Percentiles rank a stretch among this genome's conserved stretches.
Conservation (phyloP, 352 stramenopile species). For the Albugo candida region DNA sequence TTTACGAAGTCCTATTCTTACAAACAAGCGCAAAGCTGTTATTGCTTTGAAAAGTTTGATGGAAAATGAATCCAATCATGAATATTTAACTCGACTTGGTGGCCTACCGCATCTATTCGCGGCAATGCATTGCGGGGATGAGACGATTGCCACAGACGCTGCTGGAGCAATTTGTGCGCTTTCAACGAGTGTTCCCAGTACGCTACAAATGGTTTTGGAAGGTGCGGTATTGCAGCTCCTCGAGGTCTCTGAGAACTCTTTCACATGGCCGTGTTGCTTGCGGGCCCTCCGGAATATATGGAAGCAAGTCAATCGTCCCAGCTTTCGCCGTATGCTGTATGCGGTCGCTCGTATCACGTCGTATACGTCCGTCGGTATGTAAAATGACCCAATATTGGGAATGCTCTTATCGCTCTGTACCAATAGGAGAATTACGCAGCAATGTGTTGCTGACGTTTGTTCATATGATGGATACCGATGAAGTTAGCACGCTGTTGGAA, state of each 20-base stretch:
- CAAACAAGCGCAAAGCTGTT: slow-evolving; percentile 46
- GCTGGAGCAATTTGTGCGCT: slow-evolving; percentile 57
- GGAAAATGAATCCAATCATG: slow-evolving; percentile 68
- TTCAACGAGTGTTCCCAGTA: slow-evolving; percentile 55
- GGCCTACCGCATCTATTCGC: slow-evolving; percentile 51
- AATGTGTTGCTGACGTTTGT: slow-evolving; percentile 79
- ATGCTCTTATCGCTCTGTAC: background rate
- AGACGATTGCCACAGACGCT: slow-evolving; percentile 44
- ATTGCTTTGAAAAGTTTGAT: slow-evolving; percentile 67
- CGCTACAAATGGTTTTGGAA: slow-evolving; percentile 74
- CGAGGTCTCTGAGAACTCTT: slow-evolving; percentile 56
- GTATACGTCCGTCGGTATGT: slow-evolving; percentile 48
- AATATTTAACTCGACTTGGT: slow-evolving; percentile 58
- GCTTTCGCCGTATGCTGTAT: slow-evolving; percentile 74
- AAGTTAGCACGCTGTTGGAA: slow-evolving; percentile 47
- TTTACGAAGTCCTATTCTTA: slow-evolving; percentile 17
- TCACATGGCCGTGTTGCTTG: slow-evolving; percentile 61
- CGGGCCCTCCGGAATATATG: slow-evolving; percentile 73
- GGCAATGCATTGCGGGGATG: slow-evolving; percentile 43
- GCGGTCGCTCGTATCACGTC: slow-evolving; percentile 59
- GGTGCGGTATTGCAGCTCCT: slow-evolving; percentile 78
- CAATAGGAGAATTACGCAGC: slow-evolving; percentile 45
- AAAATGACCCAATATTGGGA: background rate
- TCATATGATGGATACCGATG: slow-evolving; percentile 72
- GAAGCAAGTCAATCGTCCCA: slow-evolving; percentile 72